Base-by-base conservation (phyloP, 257 asterid genomes). In the Galeopsis tetrahit region DNA sequence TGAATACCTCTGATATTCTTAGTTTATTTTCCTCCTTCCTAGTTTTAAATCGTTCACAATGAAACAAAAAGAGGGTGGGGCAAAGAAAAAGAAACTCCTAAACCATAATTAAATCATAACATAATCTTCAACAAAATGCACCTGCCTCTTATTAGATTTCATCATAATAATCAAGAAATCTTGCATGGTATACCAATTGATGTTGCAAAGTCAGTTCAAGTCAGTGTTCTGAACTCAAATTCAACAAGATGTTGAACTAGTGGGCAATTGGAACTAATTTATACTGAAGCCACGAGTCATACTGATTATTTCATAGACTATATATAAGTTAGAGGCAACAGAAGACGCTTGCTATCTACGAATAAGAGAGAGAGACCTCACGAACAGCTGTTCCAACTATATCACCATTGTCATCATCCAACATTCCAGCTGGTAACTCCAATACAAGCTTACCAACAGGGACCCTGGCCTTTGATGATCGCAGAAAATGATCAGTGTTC, bases 381-480 rank as follows among this genome's bases (percentile, higher is more conserved):
- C 96, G 96, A 77, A 93, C 85, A 63, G 98, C 98, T 48, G 97
- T 90, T 81, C 98, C 97, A 71, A 81, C 88, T 79, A 87, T 80
- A 79, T 93, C 98, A 65, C 98, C 97, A 69, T 85, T 84, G 81
- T 87, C 96, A 78, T 89, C 96, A 70, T 93, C 96, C 88, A 93
- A 67, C 97, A 90, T 93, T 77, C 98, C 98, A 36, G 98, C 98
- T 9, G 98, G 98, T 65, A 93, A 78, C 82, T 93, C 98, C 85
- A 93, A 78, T 56, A 90, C 76, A 80, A 90, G 90, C 90, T 82
- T 93, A 60, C 98, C 98, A 77, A 93, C 96, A 63, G 98, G 97
- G 68, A 91, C 97, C 87, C 98, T 87, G 67, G 82, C 97, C 98
- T 90, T 87, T 69, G 81, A 80, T 55, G 57, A 59, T 65, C 8